Evolutionary conservation across 2,329 filamentous ascomycete genomes (phyloP).

Genomic region (Colletotrichum cereale): DNA sequence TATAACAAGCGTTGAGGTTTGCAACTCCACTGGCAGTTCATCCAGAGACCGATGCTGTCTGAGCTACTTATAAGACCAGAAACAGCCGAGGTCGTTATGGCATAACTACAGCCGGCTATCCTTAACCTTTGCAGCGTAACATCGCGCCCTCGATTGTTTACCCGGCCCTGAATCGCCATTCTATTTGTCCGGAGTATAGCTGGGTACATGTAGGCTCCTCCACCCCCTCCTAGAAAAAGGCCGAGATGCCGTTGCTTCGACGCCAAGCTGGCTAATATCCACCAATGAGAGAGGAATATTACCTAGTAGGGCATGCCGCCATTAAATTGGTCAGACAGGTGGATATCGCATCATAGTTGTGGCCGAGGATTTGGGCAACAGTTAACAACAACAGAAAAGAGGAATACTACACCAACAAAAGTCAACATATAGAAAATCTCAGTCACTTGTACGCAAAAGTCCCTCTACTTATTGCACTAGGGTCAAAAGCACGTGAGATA

Average conservation of each 20-base stretch:
- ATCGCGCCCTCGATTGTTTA: background rate
- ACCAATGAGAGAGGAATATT: slow-evolving; percentile 11
- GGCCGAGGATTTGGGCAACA: background rate
- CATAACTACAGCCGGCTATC: background rate
- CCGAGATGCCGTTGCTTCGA: slow-evolving; percentile 14
- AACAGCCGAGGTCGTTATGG: background rate
- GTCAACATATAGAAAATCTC: background rate
- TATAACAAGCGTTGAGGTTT: background rate
- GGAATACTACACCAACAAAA: background rate
- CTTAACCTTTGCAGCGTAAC: slow-evolving; percentile 7
- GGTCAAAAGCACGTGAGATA: background rate
- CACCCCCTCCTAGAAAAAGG: slow-evolving; percentile 11
- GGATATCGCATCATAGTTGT: background rate
- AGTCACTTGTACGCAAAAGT: background rate
- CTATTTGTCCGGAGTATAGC: slow-evolving; percentile 5
- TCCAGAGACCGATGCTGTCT: background rate
- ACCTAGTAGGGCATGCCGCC: background rate
- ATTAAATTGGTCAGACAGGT: too few species aligned
- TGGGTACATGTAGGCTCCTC: background rate
- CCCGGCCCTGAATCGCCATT: background rate
- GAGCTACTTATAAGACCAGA: background rate
- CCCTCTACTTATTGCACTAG: background rate
- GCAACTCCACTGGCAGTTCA: background rate
- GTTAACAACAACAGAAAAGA: background rate
- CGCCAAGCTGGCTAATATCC: background rate